A percentile compares a stretch with the other conserved stretches of the same genome.
Evolutionary conservation across 2,329 filamentous ascomycete species (phyloP).

Genomic region (Colletotrichum endophyticum): DNA sequence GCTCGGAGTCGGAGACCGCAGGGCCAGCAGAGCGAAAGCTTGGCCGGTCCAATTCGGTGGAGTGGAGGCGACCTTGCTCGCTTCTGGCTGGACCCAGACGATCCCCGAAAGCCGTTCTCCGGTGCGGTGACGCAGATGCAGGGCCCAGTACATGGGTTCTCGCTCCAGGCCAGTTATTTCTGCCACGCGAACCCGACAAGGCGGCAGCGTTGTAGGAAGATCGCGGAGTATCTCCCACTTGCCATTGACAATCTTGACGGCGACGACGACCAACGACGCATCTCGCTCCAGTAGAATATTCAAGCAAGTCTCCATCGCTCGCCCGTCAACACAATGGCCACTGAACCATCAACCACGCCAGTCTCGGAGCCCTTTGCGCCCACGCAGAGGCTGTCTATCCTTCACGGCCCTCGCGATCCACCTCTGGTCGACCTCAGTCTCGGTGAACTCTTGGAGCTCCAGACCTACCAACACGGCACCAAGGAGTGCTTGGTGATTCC

Average conservation of each 20-base stretch:
- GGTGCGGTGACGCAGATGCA: constrained; percentile 18
- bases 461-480: constrained; percentile 68
- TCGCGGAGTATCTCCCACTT: not conserved
- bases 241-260: not conserved
- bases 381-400: constrained; percentile 57
- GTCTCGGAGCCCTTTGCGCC: constrained; percentile 28
- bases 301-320: not conserved
- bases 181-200: not conserved
- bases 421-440: constrained; percentile 75
- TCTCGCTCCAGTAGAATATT: not conserved
- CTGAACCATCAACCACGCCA: constrained; percentile 30
- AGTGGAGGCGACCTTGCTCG: constrained; percentile 5
- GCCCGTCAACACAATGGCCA: constrained; percentile 28
- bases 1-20: not conserved
- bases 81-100: constrained; percentile 15
- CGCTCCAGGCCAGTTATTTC: constrained; percentile 6
- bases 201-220: not conserved
- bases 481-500: constrained; percentile 75
- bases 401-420: constrained; percentile 72
- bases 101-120: constrained; percentile 14
- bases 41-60: not conserved
- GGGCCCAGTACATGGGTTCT: not conserved
- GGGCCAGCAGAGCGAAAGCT: not conserved
- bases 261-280: not conserved
- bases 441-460: constrained; percentile 73